Base-by-base conservation (phyloP, 208 protist genomes). In the Trypanosoma grayi region DNA sequence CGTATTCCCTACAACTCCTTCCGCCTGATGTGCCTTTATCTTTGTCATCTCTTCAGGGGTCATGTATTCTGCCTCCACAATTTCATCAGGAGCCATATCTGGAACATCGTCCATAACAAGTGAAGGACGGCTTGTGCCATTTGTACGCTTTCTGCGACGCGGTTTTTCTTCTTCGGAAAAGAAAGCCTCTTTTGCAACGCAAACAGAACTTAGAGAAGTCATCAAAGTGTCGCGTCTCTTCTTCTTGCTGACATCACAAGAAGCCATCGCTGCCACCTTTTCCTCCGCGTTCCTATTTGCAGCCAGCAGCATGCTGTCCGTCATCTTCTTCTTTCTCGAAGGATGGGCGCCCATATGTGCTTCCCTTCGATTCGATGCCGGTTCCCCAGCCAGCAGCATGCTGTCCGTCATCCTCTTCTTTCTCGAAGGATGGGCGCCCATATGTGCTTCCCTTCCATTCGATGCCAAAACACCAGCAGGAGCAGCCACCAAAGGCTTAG, bases 11-110 rank as follows among this genome's bases (percentile, higher is more conserved):
- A 4, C 25, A 56, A 20, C 34, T 41, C 14, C 39, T 2, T 14
- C 10, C 39, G 3, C 20, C 20, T 43, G 4, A 14, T 50, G 13
- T 2, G 36, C 24, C 9, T 46, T 11, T 58, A 33, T 30, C 2
- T 24, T 13, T 40, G 18, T 9, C n/a, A 30, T 11, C 36, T 36
- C 41, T 16, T 37, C 40, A 4, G 30, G n/a, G n/a, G n/a, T 28
- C 47, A 46, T 33, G 28, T 54, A 53, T 31, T 64, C 58, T 44
- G 28, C 45, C 22, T 70, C 55, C 16, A 62, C 45, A 62, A 64
- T 70, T 51, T 63, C 65, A 0, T 43, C 48, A 37, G 28, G 24
- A 43, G 27, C 0, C 18, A 47, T 27, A 28, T 57, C 57, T 31
- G n/a, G 37, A 30, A 59, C 3, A 2, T 22, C n/a, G 41, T 58